Conservation (phyloP, 1,139 yeast genomes). For the Protomyces macrosporus region DNA sequence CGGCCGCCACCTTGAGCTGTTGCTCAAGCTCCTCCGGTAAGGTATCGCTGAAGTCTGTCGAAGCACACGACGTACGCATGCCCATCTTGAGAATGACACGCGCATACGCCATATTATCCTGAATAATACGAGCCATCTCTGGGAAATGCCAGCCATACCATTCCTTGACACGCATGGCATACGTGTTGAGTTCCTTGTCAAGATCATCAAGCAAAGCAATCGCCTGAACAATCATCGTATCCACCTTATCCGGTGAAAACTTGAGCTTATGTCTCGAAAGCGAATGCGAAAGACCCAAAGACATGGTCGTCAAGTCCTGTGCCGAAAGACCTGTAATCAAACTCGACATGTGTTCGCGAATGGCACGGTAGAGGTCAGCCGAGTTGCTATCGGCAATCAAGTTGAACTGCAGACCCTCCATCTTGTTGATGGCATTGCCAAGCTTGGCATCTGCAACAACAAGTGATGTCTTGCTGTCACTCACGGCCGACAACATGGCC, state of each 20-base stretch:
- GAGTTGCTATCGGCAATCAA: constrained; percentile 94
- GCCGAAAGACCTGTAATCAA: constrained; percentile 90
- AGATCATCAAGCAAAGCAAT: constrained; percentile 93
- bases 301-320: constrained; percentile 82
- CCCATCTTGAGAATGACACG: constrained; percentile 93
- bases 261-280: constrained; percentile 98
- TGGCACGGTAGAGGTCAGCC: constrained; percentile 88
- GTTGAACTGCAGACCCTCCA: constrained; percentile 73
- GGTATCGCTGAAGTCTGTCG: constrained; percentile 82
- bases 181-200: constrained; percentile 95
- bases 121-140: constrained; percentile 90
- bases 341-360: constrained; percentile 88
- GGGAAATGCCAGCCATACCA: constrained; percentile 99
- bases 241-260: constrained; percentile 97
- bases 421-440: constrained; percentile 92
- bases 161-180: constrained; percentile 98
- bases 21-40: constrained; percentile 89
- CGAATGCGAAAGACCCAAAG: constrained; percentile 97
- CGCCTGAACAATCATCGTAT: constrained; percentile 97
- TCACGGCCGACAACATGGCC: constrained; percentile 68
- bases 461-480: constrained; percentile 66
- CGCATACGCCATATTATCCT: constrained; percentile 86
- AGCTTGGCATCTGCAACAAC: constrained; percentile 92
- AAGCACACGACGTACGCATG: constrained; percentile 81
- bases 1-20: constrained; percentile 56